Percentiles rank a stretch among this genome's conserved stretches.
phyloP scores from a whole-genome alignment of 345 rosid species.

The Combretum micranthum region DNA sequence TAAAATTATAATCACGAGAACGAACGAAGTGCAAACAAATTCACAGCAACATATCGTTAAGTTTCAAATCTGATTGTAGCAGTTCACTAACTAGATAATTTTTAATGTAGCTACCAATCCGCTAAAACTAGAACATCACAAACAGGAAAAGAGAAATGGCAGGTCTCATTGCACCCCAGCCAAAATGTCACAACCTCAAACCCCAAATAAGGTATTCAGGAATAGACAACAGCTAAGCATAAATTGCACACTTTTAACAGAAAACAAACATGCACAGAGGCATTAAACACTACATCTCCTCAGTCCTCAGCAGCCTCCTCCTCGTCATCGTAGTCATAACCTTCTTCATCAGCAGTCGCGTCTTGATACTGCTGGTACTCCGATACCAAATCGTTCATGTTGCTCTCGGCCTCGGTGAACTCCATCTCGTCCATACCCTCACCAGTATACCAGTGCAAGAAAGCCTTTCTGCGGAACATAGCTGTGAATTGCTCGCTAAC shows the following conservation, averaged over 20 bases:
- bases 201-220: slow-evolving; percentile 29
- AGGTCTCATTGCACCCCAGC: slow-evolving; percentile 2
- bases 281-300: slow-evolving; percentile 19
- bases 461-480: slow-evolving; percentile 67
- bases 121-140: too few species aligned
- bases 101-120: too few species aligned
- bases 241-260: slow-evolving; percentile 10
- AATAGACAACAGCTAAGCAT: neutral
- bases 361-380: slow-evolving; percentile 79
- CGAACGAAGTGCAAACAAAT: too few species aligned
- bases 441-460: slow-evolving; percentile 59
- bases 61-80: too few species aligned
- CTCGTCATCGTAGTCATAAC: slow-evolving; percentile 49
- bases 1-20: too few species aligned
- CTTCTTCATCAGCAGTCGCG: slow-evolving; percentile 71
- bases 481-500: slow-evolving; percentile 77
- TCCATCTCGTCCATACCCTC: slow-evolving; percentile 49
- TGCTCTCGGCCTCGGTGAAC: slow-evolving; percentile 48
- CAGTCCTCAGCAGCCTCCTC: slow-evolving; percentile 48
- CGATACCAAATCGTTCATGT: slow-evolving; percentile 72
- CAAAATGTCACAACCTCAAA: slow-evolving; percentile 6
- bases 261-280: neutral
- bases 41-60: too few species aligned
- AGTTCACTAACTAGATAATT: too few species aligned
- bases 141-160: too few species aligned